Conservation (phyloP, 106 monocot species). For the Dactylorhiza incarnata region DNA sequence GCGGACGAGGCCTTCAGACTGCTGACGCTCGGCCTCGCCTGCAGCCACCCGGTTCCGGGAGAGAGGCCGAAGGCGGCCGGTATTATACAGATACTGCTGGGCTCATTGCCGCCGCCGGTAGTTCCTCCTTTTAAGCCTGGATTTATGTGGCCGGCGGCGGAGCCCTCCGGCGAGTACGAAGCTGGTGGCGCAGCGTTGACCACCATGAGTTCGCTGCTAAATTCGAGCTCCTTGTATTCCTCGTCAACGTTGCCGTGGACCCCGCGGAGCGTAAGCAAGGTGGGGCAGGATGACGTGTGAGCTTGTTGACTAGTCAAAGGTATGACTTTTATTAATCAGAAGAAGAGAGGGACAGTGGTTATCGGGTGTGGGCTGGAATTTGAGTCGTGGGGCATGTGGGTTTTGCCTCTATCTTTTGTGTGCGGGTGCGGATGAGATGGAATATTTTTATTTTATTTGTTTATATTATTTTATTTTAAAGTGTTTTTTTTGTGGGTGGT, state of each 20-base stretch:
- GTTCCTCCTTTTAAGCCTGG: slow-evolving; percentile 45
- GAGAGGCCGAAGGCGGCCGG: slow-evolving; percentile 46
- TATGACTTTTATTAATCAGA: too few species aligned
- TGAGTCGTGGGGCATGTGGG: too few species aligned
- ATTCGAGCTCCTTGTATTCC: slow-evolving; percentile 16
- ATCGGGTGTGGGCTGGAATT: too few species aligned
- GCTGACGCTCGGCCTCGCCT: slow-evolving; percentile 52
- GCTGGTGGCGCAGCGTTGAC: not conserved
- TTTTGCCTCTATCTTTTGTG: too few species aligned
- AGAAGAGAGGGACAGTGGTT: too few species aligned
- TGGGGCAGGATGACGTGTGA: not conserved
- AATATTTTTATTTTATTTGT: too few species aligned
- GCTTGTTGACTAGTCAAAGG: not conserved
- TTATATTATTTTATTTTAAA: too few species aligned
- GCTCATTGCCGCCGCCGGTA: slow-evolving; percentile 25
- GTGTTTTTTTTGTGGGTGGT: too few species aligned
- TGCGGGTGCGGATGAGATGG: too few species aligned
- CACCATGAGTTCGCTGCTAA: slow-evolving; percentile 3
- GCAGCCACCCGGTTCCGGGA: slow-evolving; percentile 38
- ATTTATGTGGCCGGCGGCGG: slow-evolving; percentile 41
- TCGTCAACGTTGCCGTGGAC: slow-evolving; percentile 17
- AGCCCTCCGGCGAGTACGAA: not conserved
- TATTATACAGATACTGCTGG: slow-evolving; percentile 33
- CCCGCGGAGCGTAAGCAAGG: not conserved
- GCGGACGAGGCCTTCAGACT: slow-evolving; percentile 37